Percentiles rank a stretch among this genome's conserved stretches.
These are phyloP conservation scores for Skeletonema costatum DNA, from an alignment of 108 stramenopile species.

Conservation along the genomic window DNA sequence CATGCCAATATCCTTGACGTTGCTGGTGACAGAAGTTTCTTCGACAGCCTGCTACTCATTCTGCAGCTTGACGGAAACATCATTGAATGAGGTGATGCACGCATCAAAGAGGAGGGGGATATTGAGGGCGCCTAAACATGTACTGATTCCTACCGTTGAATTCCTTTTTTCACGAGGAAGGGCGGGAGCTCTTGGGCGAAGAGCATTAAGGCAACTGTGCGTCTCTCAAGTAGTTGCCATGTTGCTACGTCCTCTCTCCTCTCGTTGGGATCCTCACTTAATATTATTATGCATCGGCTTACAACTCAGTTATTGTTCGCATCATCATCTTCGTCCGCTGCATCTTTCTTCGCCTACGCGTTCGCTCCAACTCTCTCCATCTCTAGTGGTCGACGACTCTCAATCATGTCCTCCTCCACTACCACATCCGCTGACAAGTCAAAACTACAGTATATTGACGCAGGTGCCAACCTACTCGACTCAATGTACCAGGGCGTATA, in stretches of 20 bases:
- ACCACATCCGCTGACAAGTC: background rate
- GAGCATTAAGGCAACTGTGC: too few species aligned
- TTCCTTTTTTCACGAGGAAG: too few species aligned
- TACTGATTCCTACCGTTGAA: background rate
- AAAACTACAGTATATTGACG: slow-evolving; percentile 72
- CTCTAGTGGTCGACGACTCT: background rate
- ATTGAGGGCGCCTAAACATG: too few species aligned
- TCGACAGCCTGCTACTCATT: background rate
- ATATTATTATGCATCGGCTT: background rate
- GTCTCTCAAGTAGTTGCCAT: too few species aligned
- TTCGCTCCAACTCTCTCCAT: background rate
- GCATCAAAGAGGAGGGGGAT: too few species aligned
- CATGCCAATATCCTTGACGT: background rate
- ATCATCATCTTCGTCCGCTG: background rate
- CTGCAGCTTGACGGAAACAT: background rate
- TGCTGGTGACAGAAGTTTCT: background rate
- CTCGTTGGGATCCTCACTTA: background rate
- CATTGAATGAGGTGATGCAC: too few species aligned
- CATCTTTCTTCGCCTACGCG: background rate
- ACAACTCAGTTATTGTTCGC: background rate
- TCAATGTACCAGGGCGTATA: slow-evolving; percentile 85
- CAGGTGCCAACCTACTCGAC: slow-evolving; percentile 95
- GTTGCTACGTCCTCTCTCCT: background rate
- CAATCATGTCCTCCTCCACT: background rate
- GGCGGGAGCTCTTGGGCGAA: too few species aligned